These are phyloP conservation scores for Xylaria flabelliformis DNA, from an alignment of 495 filamentous ascomycete genomes.

Conservation along the genomic window DNA sequence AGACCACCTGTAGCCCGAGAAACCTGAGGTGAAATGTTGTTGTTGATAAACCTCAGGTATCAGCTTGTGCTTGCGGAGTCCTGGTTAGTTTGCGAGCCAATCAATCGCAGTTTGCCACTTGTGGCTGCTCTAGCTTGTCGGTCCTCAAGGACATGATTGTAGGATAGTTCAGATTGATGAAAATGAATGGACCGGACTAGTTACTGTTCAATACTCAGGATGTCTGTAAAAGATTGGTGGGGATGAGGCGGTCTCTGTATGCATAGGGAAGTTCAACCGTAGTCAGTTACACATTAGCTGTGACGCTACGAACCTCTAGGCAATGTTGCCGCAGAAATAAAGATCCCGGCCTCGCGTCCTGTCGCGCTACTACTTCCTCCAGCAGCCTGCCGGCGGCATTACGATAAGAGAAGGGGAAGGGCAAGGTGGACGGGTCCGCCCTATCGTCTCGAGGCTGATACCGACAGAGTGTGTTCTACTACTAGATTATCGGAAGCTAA, in stretches of 20 bases:
- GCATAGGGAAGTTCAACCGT: background rate
- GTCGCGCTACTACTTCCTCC: too few relatives aligned
- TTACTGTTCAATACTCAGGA: background rate
- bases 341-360: too few relatives aligned
- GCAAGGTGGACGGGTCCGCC: conserved; percentile 8
- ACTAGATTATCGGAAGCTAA: background rate
- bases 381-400: too few relatives aligned
- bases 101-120: background rate
- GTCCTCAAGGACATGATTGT: background rate
- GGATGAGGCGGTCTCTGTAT: background rate
- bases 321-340: background rate
- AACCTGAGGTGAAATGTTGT: background rate
- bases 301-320: background rate
- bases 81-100: background rate
- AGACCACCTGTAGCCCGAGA: background rate
- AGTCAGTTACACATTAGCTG: background rate
- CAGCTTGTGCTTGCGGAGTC: background rate
- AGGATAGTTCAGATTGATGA: background rate
- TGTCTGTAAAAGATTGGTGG: background rate
- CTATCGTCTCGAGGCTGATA: background rate
- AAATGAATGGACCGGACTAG: background rate
- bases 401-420: background rate
- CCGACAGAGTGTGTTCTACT: background rate
- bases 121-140: background rate
- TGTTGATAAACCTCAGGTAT: background rate